Percentiles rank a stretch among this genome's conserved stretches.
Conservation (phyloP, 371 early-diverging fungal genomes). For the Actinomortierella ambigua region DNA sequence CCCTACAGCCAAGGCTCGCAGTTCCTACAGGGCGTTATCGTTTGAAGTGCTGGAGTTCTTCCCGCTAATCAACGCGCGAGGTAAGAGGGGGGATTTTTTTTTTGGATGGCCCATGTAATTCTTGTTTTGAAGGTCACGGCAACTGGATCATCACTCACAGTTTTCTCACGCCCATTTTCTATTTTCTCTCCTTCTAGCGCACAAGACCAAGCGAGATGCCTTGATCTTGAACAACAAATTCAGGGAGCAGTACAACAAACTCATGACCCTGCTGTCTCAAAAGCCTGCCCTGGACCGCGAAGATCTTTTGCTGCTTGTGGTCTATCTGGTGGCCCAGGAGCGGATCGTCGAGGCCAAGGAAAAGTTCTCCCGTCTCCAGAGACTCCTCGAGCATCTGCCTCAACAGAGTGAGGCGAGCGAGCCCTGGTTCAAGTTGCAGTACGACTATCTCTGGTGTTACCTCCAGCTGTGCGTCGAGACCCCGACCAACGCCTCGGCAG, state of each 20-base stretch:
- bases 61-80: conserved; percentile 58
- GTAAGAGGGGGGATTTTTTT: conserved; percentile 26
- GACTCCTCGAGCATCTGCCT: conserved; percentile 1
- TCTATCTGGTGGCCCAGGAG: conserved; percentile 61
- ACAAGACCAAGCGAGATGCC: conserved; percentile 27
- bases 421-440: conserved; percentile 47
- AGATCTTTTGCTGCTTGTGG: conserved; percentile 50
- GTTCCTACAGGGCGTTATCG: not conserved
- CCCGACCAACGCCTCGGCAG: conserved; percentile 19
- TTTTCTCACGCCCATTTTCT: conserved; percentile 20
- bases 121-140: not conserved
- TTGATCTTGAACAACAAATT: conserved; percentile 51
- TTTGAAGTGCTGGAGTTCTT: conserved; percentile 54
- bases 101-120: not conserved
- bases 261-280: conserved; percentile 50
- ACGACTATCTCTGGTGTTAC: conserved; percentile 59
- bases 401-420: conserved; percentile 5
- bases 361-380: conserved; percentile 20
- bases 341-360: conserved; percentile 56
- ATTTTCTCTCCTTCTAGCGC: conserved; percentile 16
- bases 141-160: conserved; percentile 21
- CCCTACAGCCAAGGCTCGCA: conserved; percentile 9
- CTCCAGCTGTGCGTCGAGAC: conserved; percentile 53
- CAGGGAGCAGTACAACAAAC: conserved; percentile 48
- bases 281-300: conserved; percentile 28